Conservation (phyloP, 306 rosid species). For the peach (Prunus persica) region DNA sequence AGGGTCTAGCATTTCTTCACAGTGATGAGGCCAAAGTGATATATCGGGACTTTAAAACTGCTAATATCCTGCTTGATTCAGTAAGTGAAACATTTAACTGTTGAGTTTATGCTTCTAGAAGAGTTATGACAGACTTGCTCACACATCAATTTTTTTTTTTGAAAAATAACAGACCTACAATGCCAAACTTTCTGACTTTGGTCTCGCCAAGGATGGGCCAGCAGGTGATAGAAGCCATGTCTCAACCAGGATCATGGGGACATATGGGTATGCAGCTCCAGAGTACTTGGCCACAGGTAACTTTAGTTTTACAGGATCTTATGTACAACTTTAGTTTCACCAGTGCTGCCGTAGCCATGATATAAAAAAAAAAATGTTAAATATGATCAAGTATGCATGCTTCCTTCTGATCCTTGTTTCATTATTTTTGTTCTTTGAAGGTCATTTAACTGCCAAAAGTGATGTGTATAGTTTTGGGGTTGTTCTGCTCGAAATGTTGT, state of each 20-base stretch:
- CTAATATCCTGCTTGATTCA: constrained; percentile 79
- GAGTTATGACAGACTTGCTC: constrained; percentile 15
- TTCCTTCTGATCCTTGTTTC: constrained; percentile 26
- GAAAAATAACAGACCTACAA: constrained; percentile 48
- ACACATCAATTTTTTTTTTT: constrained; percentile 18
- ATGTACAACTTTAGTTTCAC: not conserved
- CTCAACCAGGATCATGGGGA: constrained; percentile 97
- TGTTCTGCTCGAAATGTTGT: constrained; percentile 81
- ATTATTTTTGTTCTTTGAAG: constrained; percentile 37
- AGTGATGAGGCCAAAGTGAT: constrained; percentile 93
- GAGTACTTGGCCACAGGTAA: constrained; percentile 97
- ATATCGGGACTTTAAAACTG: constrained; percentile 80
- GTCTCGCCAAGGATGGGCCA: constrained; percentile 97
- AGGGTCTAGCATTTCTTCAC: constrained; percentile 92
- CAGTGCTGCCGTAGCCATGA: constrained; percentile 1
- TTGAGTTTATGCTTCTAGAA: not conserved
- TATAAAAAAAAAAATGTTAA: not conserved
- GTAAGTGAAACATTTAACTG: constrained; percentile 36
- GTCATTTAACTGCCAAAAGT: constrained; percentile 85
- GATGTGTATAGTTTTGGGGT: constrained; percentile 95
- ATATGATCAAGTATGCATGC: constrained; percentile 8
- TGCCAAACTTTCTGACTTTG: constrained; percentile 94
- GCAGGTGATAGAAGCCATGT: constrained; percentile 80
- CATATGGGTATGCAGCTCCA: constrained; percentile 96
- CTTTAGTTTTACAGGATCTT: constrained; percentile 3